Percentiles rank a stretch among this genome's conserved stretches.
Evolutionary conservation across 2,329 filamentous ascomycete genomes (phyloP).

Genomic region (Xylaria sp.): DNA sequence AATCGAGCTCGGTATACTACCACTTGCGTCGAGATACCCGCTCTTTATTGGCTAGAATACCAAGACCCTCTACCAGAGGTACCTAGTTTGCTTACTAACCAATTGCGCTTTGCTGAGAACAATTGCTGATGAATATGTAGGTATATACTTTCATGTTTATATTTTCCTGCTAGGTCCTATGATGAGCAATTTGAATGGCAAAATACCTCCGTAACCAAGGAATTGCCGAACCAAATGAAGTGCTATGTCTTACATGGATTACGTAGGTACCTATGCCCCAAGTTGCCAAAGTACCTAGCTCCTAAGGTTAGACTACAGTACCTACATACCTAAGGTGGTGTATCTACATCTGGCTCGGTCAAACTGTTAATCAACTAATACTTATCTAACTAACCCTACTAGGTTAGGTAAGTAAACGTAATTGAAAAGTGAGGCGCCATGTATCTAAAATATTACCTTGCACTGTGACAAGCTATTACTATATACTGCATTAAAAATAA

Average conservation of each 20-base stretch:
- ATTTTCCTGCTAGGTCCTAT: too few species aligned
- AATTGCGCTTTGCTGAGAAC: not conserved
- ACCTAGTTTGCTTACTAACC: not conserved
- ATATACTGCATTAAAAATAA: too few species aligned
- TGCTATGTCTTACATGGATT: not conserved
- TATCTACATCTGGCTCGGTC: too few species aligned
- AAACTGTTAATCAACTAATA: too few species aligned
- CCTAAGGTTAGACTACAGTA: not conserved
- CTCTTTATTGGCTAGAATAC: constrained; percentile 8
- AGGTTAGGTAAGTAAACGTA: too few species aligned
- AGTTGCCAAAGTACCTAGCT: not conserved
- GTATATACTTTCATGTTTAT: not conserved
- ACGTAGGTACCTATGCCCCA: not conserved
- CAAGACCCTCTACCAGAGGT: too few species aligned
- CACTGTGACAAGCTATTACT: too few species aligned
- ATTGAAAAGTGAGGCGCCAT: too few species aligned
- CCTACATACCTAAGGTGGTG: not conserved
- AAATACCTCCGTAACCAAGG: not conserved
- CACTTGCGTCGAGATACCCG: constrained; percentile 14
- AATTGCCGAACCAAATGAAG: not conserved
- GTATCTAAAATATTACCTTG: too few species aligned
- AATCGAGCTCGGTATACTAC: constrained; percentile 28
- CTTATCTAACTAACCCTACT: too few species aligned
- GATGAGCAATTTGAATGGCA: not conserved
- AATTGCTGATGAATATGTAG: too few species aligned